Evolutionary conservation across 306 rosid species (phyloP).

Genomic region (Quercus aquifolioides): DNA sequence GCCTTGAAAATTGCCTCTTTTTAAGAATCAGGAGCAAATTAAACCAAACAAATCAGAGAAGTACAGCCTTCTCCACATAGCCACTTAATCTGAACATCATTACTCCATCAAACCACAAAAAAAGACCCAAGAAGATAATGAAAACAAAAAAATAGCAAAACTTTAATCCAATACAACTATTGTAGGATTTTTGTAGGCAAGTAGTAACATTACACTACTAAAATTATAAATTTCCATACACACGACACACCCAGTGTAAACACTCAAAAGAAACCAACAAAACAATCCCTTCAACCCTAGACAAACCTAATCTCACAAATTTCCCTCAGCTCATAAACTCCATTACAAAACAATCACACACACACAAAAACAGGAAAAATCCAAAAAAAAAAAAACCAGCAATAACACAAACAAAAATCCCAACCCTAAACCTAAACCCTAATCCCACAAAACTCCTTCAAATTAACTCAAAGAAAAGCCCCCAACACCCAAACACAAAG

Average conservation of each 20-base stretch:
- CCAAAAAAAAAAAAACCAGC: neutral
- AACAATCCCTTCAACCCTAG: neutral
- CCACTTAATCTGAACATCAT: no score
- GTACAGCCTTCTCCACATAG: no score
- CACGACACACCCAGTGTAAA: neutral
- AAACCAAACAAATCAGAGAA: no score
- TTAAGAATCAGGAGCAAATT: no score
- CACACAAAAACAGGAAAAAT: neutral
- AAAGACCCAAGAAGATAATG: no score
- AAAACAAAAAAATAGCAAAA: no score
- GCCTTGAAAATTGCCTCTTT: no score
- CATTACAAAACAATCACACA: neutral
- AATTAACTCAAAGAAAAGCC: neutral
- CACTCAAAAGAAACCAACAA: neutral
- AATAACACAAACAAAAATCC: neutral
- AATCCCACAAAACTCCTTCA: neutral
- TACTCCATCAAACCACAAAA: no score
- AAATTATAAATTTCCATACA: neutral
- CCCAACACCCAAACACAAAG: no score
- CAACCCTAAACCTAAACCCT: conserved; percentile 19
- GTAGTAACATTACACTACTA: no score
- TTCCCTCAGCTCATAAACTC: neutral
- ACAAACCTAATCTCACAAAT: neutral
- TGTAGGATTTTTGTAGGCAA: no score
- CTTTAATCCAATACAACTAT: no score